Percentiles rank a stretch among this genome's conserved stretches.
phyloP scores from a whole-genome alignment of 202 grass and related monocot species.

The Zizania palustris region DNA sequence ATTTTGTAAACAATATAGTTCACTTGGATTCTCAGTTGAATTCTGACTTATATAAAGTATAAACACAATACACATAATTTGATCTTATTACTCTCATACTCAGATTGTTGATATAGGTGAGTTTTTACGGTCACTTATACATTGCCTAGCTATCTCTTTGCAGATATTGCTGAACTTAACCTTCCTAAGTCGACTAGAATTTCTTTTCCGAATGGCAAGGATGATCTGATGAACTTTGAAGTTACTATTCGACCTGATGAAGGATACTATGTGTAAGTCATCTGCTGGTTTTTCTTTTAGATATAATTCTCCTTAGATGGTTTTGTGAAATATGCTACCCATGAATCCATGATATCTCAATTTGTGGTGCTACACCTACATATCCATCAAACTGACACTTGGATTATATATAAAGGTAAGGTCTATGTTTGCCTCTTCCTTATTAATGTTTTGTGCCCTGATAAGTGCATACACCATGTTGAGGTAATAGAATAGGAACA shows the following conservation, averaged over 20 bases:
- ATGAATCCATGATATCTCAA: not conserved
- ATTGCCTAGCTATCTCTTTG: constrained; percentile 9
- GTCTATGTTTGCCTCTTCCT: not conserved
- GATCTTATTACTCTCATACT: not conserved
- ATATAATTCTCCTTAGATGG: constrained; percentile 3
- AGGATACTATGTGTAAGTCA: constrained; percentile 72
- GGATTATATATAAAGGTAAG: not conserved
- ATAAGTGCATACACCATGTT: not conserved
- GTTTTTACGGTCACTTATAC: constrained; percentile 28
- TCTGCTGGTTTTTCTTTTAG: constrained; percentile 5
- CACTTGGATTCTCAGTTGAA: constrained; percentile 1
- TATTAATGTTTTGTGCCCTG: not conserved
- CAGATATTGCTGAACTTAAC: constrained; percentile 82
- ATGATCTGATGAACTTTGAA: constrained; percentile 82
- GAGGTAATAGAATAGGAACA: not conserved
- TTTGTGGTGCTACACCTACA: not conserved
- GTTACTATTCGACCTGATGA: constrained; percentile 63
- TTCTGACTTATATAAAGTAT: constrained; percentile 19
- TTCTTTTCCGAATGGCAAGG: constrained; percentile 78
- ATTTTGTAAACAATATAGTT: not conserved
- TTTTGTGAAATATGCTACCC: not conserved
- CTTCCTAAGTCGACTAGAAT: constrained; percentile 70
- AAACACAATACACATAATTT: not conserved
- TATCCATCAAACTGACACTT: not conserved
- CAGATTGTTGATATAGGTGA: not conserved